Evolutionary conservation across 345 rosid genomes (phyloP), one percentile per base, ranked within the genome.

Genomic region (Salix suchowensis): DNA sequence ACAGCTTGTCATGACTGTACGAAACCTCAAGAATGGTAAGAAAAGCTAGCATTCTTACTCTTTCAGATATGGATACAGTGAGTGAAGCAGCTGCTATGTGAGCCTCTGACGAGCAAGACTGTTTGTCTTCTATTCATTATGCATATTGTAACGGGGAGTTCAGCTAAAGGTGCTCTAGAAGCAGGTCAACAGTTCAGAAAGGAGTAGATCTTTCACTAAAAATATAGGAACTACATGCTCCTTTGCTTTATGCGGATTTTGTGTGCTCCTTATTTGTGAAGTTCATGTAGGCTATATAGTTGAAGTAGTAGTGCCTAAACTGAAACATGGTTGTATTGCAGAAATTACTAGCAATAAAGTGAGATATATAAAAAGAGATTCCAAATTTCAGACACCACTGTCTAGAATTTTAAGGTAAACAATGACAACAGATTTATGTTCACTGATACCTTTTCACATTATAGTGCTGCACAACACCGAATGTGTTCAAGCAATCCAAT

Each of bases 1-100:
- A 73, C 90, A 89, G 81, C 97, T 96, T 73, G 95, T 96, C 75
- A 94, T 96, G 97, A 88, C 91, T 4, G 89, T 94, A 67, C 84
- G 94, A 70, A 96, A 92, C 85, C 94, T 92, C 70, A 92, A 91
- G 83, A 90, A 91, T 76, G 88, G 89, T 70, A 92, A 88, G 87
- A 91, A 84, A 62, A 72, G 39, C 64, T 79, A 79, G 74, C 82
- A 60, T 44, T 61, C 55, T 48, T 7, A 10, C 61, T 55, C 26
- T 67, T 32, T 68, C 61, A 24, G 74, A 60, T 36, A 24, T 37
- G 32, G 75, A 32, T 15, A 71, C 48, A n/a, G n/a, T 34, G 16
- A 28, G 14, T 30, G 44, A 46, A 65, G 28, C 46, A 42, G 26
- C 46, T 26, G 68, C 28, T 24, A 73, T 39, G 52, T 23, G 16